Evolutionary conservation across 176 grass and related monocot genomes (phyloP).

Genomic region (Microstegium vimineum): DNA sequence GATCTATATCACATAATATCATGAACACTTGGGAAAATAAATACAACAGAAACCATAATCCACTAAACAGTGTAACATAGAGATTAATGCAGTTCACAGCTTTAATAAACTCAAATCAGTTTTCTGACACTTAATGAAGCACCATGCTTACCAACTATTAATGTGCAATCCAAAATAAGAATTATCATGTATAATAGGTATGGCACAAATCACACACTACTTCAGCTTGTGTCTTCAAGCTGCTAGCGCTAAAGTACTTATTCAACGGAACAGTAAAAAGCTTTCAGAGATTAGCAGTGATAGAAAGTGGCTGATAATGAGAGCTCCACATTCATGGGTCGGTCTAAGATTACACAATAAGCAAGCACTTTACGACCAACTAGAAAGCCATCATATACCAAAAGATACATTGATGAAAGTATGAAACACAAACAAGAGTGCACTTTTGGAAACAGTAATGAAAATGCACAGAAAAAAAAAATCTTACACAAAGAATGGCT

Average conservation of each 20-base stretch:
- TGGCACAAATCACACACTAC: not conserved
- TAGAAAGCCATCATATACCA: not conserved
- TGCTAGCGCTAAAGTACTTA: not conserved
- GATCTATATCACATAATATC: not conserved
- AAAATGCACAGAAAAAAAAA: not conserved
- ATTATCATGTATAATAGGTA: not conserved
- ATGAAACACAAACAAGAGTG: not conserved
- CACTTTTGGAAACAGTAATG: not conserved
- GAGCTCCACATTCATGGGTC: not conserved
- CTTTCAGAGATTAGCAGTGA: not conserved
- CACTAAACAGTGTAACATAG: not conserved
- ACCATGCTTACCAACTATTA: not conserved
- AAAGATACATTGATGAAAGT: not conserved
- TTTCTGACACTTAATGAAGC: not conserved
- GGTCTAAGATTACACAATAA: not conserved
- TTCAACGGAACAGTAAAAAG: not conserved
- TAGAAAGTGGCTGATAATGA: not conserved
- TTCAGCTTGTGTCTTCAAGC: not conserved
- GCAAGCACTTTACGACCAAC: not conserved
- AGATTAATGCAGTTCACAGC: not conserved
- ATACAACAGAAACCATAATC: not conserved
- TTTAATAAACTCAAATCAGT: not conserved
- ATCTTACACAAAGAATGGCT: not conserved
- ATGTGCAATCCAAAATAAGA: not conserved
- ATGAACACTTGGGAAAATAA: not conserved